Conservation (phyloP, 495 filamentous ascomycete genomes). For the Penicillium canescens region DNA sequence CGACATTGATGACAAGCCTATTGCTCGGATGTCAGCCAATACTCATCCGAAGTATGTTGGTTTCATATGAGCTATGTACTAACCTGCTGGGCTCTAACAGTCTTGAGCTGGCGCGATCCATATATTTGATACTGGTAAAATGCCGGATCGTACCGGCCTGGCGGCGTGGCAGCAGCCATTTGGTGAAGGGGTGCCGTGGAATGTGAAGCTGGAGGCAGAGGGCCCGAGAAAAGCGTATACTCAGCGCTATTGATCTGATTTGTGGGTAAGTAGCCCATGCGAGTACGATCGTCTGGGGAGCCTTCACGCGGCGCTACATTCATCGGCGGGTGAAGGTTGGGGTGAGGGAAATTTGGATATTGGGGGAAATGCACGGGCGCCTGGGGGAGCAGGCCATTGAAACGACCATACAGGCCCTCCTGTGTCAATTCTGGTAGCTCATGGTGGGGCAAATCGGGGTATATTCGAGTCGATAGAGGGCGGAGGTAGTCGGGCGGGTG, state of each 20-base stretch:
- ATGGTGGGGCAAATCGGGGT: constrained; percentile 33
- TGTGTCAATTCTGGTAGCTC: constrained; percentile 41
- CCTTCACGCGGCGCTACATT: constrained; percentile 39
- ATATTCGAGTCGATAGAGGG: constrained; percentile 12
- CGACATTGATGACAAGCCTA: constrained; percentile 64
- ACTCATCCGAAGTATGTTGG: neutral
- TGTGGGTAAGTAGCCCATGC: constrained; percentile 35
- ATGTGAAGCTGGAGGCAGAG: constrained; percentile 27
- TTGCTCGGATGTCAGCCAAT: neutral
- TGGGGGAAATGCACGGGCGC: constrained; percentile 30
- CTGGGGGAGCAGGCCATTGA: constrained; percentile 35
- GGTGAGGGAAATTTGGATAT: constrained; percentile 24
- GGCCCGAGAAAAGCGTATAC: constrained; percentile 21
- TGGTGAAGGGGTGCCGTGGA: constrained; percentile 29
- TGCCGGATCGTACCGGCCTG: constrained; percentile 30
- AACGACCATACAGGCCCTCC: constrained; percentile 38
- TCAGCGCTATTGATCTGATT: constrained; percentile 31
- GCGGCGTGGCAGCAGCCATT: constrained; percentile 23
- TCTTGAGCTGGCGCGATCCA: constrained; percentile 41
- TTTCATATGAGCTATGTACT: neutral
- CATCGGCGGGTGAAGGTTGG: constrained; percentile 29
- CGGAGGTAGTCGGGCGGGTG: constrained; percentile 36
- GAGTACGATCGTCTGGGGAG: constrained; percentile 38
- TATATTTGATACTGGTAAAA: constrained; percentile 35
- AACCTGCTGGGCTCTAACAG: constrained; percentile 47